phyloP scores from a whole-genome alignment of 345 rosid species.

The Euphorbia lathyris region DNA sequence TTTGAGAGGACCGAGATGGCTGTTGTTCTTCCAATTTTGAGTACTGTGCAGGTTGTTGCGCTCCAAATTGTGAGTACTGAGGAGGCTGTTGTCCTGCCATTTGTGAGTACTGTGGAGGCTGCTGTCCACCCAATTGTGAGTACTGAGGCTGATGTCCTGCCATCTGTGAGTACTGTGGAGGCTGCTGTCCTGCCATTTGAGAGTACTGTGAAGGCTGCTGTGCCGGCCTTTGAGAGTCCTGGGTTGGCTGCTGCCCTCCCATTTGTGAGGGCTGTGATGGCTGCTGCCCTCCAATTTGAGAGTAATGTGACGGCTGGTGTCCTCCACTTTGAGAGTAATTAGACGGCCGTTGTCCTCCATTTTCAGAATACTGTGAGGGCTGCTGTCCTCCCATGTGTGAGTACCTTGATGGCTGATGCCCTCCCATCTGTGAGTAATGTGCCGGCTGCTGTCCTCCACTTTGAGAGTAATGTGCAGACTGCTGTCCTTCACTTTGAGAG shows the following conservation, averaged over 20 bases:
- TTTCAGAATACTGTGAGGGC: background rate
- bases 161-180: background rate
- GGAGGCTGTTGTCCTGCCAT: conserved; percentile 7
- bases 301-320: conserved; percentile 9
- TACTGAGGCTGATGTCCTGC: conserved; percentile 2
- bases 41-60: conserved; percentile 17
- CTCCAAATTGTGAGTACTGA: background rate
- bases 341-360: conserved; percentile 2
- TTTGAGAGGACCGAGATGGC: conserved; percentile 8
- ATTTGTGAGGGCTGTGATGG: background rate
- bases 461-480: conserved; percentile 2
- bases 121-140: conserved; percentile 5
- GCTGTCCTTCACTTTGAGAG: conserved; percentile 19
- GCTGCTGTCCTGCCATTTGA: background rate
- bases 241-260: background rate
- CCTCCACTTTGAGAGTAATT: conserved; percentile 11
- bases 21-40: conserved; percentile 2
- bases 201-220: background rate
- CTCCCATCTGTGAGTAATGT: background rate
- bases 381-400: conserved; percentile 8
- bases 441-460: conserved; percentile 1
- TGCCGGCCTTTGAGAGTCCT: background rate
- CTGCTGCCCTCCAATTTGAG: conserved; percentile 4
- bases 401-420: conserved; percentile 1
- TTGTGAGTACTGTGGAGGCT: conserved; percentile 18